Percentiles rank a stretch among this genome's conserved stretches.
phyloP scores from a whole-genome alignment of 805 yeast genomes.

The Ogataea philodendri region DNA sequence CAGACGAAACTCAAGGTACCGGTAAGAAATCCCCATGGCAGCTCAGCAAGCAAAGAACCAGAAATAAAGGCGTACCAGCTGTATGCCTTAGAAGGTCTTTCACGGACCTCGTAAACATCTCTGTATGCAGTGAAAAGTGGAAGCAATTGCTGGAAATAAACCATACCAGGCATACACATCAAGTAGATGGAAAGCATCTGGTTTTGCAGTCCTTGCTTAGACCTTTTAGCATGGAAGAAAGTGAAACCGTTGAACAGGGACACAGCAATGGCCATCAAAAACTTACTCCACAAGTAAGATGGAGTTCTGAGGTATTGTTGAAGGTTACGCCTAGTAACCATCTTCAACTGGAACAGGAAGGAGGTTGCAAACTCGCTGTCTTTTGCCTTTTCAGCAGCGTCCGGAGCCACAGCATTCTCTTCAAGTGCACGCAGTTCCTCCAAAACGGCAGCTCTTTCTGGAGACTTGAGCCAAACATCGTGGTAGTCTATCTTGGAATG shows the following conservation, averaged over 20 bases:
- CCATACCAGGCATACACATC: slow-evolving; percentile 54
- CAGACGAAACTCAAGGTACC: slow-evolving; percentile 60
- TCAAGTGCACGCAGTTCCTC: slow-evolving; percentile 58
- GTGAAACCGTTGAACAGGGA: slow-evolving; percentile 66
- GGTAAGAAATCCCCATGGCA: slow-evolving; percentile 56
- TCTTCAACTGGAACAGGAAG: slow-evolving; percentile 37
- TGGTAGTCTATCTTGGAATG: slow-evolving; percentile 64
- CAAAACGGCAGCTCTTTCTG: slow-evolving; percentile 53
- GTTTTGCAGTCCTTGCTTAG: slow-evolving; percentile 69
- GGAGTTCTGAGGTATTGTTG: slow-evolving; percentile 65
- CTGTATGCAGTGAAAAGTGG: slow-evolving; percentile 60
- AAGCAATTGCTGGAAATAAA: slow-evolving; percentile 55
- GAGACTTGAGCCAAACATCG: slow-evolving; percentile 70
- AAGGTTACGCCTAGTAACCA: slow-evolving; percentile 47
- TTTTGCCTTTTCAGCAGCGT: slow-evolving; percentile 33
- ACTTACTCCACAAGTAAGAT: slow-evolving; percentile 53
- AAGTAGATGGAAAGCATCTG: slow-evolving; percentile 74
- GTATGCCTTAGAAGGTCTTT: slow-evolving; percentile 65
- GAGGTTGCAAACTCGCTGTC: slow-evolving; percentile 43
- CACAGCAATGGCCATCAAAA: slow-evolving; percentile 47
- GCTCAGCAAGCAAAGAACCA: slow-evolving; percentile 61
- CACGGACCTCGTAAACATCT: slow-evolving; percentile 64
- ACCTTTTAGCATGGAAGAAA: slow-evolving; percentile 56
- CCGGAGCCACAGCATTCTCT: slow-evolving; percentile 43
- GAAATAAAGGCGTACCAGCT: slow-evolving; percentile 59